Evolutionary conservation across 2,329 filamentous ascomycete species (phyloP).

Genomic region (Colletotrichum chlorophyti): DNA sequence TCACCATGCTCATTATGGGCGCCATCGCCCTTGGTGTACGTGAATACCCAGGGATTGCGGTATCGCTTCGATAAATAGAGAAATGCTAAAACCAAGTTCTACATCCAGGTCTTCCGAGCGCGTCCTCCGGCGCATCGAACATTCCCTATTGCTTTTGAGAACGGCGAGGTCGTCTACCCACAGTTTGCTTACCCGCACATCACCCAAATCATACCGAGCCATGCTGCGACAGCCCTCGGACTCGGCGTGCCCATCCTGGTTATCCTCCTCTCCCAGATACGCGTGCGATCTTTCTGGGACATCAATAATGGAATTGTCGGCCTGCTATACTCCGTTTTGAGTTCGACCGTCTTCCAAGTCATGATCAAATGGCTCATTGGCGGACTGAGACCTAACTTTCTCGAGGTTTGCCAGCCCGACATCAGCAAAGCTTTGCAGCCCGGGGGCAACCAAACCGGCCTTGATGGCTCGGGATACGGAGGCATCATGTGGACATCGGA

Average conservation of each 20-base stretch:
- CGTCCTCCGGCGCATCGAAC: slow-evolving; percentile 70
- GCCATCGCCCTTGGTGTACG: slow-evolving; percentile 71
- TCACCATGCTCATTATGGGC: slow-evolving; percentile 73
- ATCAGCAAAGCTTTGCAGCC: slow-evolving; percentile 48
- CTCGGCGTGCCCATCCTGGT: slow-evolving; percentile 69
- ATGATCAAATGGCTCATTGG: slow-evolving; percentile 79
- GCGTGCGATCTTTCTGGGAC: slow-evolving; percentile 72
- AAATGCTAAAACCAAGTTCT: no score
- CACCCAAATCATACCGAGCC: slow-evolving; percentile 75
- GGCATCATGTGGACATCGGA: slow-evolving; percentile 72
- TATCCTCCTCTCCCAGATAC: slow-evolving; percentile 71
- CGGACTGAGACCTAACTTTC: slow-evolving; percentile 73
- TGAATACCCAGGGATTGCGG: no score
- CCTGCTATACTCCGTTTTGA: slow-evolving; percentile 72
- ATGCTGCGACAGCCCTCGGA: slow-evolving; percentile 71
- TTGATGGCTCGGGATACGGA: slow-evolving; percentile 58
- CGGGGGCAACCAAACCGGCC: slow-evolving; percentile 47
- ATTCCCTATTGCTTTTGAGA: slow-evolving; percentile 70
- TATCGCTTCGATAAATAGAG: no score
- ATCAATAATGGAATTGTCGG: slow-evolving; percentile 75
- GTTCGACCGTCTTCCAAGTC: slow-evolving; percentile 76
- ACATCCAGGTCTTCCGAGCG: slow-evolving; percentile 65
- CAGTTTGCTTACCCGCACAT: slow-evolving; percentile 75
- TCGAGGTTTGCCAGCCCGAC: slow-evolving; percentile 73
- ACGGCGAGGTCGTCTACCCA: slow-evolving; percentile 73